Base-by-base conservation (phyloP, 139 green algal genomes). In the Micractinium conductrix region DNA sequence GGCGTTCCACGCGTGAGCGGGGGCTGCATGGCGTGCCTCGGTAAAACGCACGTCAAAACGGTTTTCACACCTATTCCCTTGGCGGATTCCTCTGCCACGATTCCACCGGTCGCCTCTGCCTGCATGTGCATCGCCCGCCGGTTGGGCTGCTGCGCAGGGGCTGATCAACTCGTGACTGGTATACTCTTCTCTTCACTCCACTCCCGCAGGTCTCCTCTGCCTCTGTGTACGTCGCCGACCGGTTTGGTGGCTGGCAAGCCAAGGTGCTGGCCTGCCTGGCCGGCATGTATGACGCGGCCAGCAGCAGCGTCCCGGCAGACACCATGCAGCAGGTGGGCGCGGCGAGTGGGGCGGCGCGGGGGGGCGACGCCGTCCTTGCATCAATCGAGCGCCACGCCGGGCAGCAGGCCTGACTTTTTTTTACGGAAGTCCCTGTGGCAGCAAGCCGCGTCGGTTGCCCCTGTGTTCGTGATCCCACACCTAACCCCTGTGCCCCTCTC, bases 231-330 rank as follows among this genome's bases (percentile, higher is more conserved):
- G 94, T 99, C 37, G 88, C 91, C 4, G 86, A 94, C 62, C 74
- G 89, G 30, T 99, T 96, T 86, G 89, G 92, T 6, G 94, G 95
- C 2, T 98, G 96, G 96, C 92, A 97, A 70, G 93, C 94, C 63
- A 85, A 81, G 30, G 83, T 83, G 19, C 81, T 91, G 37, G 33
- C 62, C 6, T 42, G 78, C 26, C 40, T 92, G 38, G 78, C 75
- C 40, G 44, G 65, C 35, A 53, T 87, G 45, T 94, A 88, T 55
- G 82, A 94, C 48, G 38, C 74, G 16, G 65, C 67, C 28, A 78
- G 45, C 58, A 73, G 74, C 78, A 87, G 50, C 48, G 96, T 96
- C 83, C 63, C 86, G 1, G 50, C 74, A 9, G 88, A 94, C 21
- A 69, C 84, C n/a, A 44, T 71, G 33, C 62, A 94, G 89, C 75